phyloP scores from a whole-genome alignment of 2,329 filamentous ascomycete species.

The Paracorniculantispora psalliotae region DNA sequence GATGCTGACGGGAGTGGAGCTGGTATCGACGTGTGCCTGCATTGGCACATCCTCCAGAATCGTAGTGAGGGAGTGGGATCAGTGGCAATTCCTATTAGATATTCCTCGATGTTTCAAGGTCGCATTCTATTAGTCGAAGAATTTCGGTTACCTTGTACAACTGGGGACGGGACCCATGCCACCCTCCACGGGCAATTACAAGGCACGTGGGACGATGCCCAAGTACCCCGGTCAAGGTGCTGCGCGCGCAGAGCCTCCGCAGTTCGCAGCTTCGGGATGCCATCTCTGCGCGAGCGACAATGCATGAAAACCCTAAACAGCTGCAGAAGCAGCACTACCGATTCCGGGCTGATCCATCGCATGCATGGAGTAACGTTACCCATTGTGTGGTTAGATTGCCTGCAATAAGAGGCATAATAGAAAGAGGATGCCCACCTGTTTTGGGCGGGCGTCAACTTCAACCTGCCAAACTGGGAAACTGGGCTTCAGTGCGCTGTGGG shows the following conservation, averaged over 20 bases:
- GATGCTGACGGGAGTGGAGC: constrained; percentile 5
- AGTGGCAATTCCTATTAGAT: no score
- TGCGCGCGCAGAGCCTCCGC: no score
- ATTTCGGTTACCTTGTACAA: no score
- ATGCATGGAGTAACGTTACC: constrained; percentile 10
- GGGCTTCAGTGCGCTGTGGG: not conserved
- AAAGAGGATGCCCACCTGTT: no score
- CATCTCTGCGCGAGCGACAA: not conserved
- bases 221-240: no score
- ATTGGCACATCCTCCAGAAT: not conserved
- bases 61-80: no score
- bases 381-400: not conserved
- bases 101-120: no score
- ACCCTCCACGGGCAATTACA: not conserved
- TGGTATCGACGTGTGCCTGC: not conserved
- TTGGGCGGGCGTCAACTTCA: not conserved
- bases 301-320: not conserved
- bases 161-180: not conserved
- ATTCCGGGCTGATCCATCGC: not conserved
- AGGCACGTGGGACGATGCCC: not conserved
- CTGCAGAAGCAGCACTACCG: not conserved
- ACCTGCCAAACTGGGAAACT: constrained; percentile 8
- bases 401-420: not conserved
- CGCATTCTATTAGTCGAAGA: not conserved
- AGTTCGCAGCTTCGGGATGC: no score